Base-by-base conservation (phyloP, 2,329 filamentous ascomycete species). In the Dichotomopilus funicola region DNA sequence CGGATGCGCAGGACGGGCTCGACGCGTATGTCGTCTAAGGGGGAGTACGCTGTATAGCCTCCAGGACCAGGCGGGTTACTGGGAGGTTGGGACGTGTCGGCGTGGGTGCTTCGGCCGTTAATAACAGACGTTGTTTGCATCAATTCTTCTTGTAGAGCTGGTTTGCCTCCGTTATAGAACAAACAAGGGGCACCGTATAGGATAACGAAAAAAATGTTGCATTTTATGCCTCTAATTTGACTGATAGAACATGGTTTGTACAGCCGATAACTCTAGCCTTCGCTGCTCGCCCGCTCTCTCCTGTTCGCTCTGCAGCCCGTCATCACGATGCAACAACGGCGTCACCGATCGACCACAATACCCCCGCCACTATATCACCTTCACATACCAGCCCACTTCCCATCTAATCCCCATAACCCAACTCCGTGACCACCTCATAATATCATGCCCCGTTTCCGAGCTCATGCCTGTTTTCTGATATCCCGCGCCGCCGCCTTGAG, bases 401-500 rank as follows among this genome's bases (percentile, higher is more conserved):
- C 36, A 40, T 38, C 41, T 12, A 49, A 10, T 27, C 19, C 19
- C 19, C 19, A 27, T 27, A 27, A 27, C 19, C 19, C 19, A 27
- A 27, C 19, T 27, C 19, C 31, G 27, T 47, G 43, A 7, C 41
- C 37, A 41, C 35, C 35, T 36, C 40, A 54, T 40, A 6, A 19
- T 10, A 10, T 9, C 38, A 6, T 38, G 36, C 38, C 37, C 31
- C 10, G 48, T 34, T 36, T 38, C 41, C 9, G 49, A 10, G 13
- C 47, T 55, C 45, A 44, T 13, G 49, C 43, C 49, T 58, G 40
- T 56, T 58, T 61, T 52, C 54, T 59, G 64, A 83, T 73, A 54
- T 82, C 79, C 65, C 75, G 75, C 45, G 80, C 77, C 38, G 81
- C 80, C 70, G 79, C 77, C 74, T 84, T 85, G 66, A 86, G 71